Evolutionary conservation across 352 stramenopile species (phyloP).

Genomic region (Pythium inflatum): DNA sequence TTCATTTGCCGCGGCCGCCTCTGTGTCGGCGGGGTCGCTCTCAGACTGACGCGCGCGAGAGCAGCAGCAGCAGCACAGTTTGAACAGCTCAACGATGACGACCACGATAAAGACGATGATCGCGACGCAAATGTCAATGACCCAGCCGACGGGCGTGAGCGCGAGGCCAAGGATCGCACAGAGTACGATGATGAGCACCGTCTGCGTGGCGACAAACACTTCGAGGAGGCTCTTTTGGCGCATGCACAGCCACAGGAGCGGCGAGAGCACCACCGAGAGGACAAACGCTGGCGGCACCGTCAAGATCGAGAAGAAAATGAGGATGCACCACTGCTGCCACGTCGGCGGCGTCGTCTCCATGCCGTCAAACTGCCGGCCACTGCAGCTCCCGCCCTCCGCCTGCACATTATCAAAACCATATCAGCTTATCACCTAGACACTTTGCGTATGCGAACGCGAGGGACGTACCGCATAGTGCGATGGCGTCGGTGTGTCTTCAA

Average conservation of each 20-base stretch:
- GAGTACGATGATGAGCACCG: not conserved
- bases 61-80: not conserved
- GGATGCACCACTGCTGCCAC: not conserved
- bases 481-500: slow-evolving; percentile 41
- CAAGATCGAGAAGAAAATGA: not conserved
- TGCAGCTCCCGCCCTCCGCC: too few relatives aligned
- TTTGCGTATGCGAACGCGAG: too few relatives aligned
- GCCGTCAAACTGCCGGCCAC: not conserved
- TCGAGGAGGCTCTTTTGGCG: not conserved
- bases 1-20: not conserved
- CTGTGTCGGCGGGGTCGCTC: not conserved
- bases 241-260: slow-evolving; percentile 6
- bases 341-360: not conserved
- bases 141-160: not conserved
- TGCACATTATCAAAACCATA: too few relatives aligned
- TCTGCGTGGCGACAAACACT: not conserved
- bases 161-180: not conserved
- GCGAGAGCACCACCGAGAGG: not conserved
- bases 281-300: not conserved
- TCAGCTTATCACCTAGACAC: too few relatives aligned
- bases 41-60: not conserved
- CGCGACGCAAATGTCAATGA: not conserved
- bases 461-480: slow-evolving; percentile 30
- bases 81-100: not conserved
- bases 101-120: not conserved